A percentile compares a stretch with the other conserved stretches of the same genome.
Evolutionary conservation across 352 stramenopile species (phyloP).

Genomic region (Phytophthora pistaciae): DNA sequence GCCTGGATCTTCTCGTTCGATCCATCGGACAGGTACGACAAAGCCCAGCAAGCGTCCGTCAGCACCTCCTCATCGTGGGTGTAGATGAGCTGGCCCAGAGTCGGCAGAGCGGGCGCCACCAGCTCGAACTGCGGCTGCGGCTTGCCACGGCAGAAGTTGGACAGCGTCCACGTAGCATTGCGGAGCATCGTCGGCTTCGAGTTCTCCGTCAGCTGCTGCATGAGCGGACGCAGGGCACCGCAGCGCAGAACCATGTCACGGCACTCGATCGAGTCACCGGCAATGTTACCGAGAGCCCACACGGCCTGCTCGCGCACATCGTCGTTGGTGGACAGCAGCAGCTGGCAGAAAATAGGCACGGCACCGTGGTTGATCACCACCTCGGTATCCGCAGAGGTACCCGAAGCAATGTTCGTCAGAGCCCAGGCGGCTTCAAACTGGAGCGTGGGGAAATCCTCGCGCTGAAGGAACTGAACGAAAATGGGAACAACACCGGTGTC

Average conservation of each 20-base stretch:
- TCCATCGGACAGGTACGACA: slow-evolving; percentile 98
- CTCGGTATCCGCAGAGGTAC: slow-evolving; percentile 97
- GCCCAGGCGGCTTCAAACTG: slow-evolving; percentile 99
- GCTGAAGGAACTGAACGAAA: slow-evolving; percentile 98
- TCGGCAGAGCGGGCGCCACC: slow-evolving; percentile 95
- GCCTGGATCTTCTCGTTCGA: slow-evolving; percentile 99
- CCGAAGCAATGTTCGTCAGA: slow-evolving; percentile 99
- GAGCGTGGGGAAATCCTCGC: slow-evolving; percentile 92
- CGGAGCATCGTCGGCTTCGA: slow-evolving; percentile 98
- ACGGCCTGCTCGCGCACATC: slow-evolving; percentile 97
- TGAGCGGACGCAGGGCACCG: slow-evolving; percentile 94
- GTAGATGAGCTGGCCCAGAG: slow-evolving; percentile 97
- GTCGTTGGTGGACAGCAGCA: slow-evolving; percentile 97
- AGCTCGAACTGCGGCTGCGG: slow-evolving; percentile 77
- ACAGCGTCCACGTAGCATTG: slow-evolving; percentile 99
- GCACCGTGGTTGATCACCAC: slow-evolving; percentile 98
- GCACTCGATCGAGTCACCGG: slow-evolving; percentile 97
- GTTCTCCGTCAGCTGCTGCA: slow-evolving; percentile 96
- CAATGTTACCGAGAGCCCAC: slow-evolving; percentile 99
- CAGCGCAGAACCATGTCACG: slow-evolving; percentile 96
- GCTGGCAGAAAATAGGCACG: slow-evolving; percentile 97
- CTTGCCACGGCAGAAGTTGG: slow-evolving; percentile 98
- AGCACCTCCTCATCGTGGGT: slow-evolving; percentile 98
- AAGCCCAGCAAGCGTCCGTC: slow-evolving; percentile 99
- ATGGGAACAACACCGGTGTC: slow-evolving; percentile 97